These are phyloP conservation scores for Fusarium lyarnte DNA, from an alignment of 2,329 filamentous ascomycete genomes.

Conservation along the genomic window DNA sequence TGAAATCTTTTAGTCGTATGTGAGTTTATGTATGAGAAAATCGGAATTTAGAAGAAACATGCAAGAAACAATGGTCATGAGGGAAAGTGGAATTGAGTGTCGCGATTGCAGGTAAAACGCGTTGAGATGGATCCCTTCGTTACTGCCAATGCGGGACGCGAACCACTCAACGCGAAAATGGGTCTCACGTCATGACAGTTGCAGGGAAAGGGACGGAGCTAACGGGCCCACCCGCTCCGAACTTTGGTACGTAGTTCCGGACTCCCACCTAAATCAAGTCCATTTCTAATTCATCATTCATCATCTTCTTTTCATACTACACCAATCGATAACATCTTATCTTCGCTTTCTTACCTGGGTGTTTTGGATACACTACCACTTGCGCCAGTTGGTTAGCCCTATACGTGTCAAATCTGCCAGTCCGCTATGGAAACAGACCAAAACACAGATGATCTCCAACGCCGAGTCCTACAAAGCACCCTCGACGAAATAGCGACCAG, in stretches of 20 bases:
- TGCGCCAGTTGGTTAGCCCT: not conserved
- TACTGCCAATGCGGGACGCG: constrained; percentile 30
- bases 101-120: constrained; percentile 34
- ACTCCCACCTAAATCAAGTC: constrained; percentile 1
- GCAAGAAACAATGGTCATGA: constrained; percentile 1
- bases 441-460: constrained; percentile 47
- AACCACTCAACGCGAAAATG: constrained; percentile 39
- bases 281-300: constrained; percentile 4
- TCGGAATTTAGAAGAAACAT: not conserved
- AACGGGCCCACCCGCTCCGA: constrained; percentile 13
- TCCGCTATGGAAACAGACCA: constrained; percentile 40
- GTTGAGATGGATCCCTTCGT: constrained; percentile 9
- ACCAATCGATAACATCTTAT: not conserved
- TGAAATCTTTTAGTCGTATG: not conserved
- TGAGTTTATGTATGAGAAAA: not conserved
- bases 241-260: not conserved
- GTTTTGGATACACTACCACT: not conserved
- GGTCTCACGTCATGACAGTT: constrained; percentile 32
- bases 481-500: constrained; percentile 53
- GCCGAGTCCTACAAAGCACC: constrained; percentile 56
- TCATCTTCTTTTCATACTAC: not conserved
- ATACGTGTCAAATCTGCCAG: too few species aligned
- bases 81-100: constrained; percentile 16
- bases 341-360: not conserved
- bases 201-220: constrained; percentile 11